Percentiles rank a stretch among this genome's conserved stretches.
These are phyloP conservation scores for Meredithiella fracta DNA, from an alignment of 2,329 filamentous ascomycete species.

Conservation along the genomic window DNA sequence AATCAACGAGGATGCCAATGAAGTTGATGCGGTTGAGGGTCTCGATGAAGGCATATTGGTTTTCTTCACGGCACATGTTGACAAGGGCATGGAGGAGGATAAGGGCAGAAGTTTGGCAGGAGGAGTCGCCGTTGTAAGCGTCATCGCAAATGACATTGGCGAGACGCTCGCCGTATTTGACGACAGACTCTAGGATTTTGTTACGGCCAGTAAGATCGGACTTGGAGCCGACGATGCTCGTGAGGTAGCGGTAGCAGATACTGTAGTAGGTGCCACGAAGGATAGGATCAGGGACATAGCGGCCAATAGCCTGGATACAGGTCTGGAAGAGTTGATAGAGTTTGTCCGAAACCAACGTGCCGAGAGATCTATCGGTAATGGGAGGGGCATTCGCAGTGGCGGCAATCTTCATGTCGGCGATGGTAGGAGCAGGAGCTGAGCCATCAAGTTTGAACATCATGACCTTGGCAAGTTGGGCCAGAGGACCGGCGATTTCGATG, in stretches of 20 bases:
- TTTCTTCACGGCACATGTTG: conserved; percentile 53
- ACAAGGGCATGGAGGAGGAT: conserved; percentile 69
- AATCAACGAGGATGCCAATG: conserved; percentile 76
- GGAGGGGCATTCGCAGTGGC: conserved; percentile 17
- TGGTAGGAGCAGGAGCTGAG: not conserved
- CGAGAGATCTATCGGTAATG: conserved; percentile 24
- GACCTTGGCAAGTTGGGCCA: conserved; percentile 60
- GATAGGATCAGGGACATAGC: conserved; percentile 51
- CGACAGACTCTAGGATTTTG: conserved; percentile 57
- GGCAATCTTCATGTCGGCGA: conserved; percentile 23
- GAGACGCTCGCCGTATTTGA: conserved; percentile 54
- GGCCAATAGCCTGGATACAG: conserved; percentile 62
- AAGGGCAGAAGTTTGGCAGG: conserved; percentile 70
- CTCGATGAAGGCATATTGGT: conserved; percentile 60
- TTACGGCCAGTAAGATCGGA: conserved; percentile 26
- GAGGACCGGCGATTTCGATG: conserved; percentile 52
- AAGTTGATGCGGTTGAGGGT: conserved; percentile 76
- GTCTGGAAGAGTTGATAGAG: conserved; percentile 83
- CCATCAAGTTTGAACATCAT: conserved; percentile 53
- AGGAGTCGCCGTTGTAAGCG: conserved; percentile 67
- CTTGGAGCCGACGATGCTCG: conserved; percentile 42
- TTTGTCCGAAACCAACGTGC: conserved; percentile 72
- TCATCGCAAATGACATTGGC: conserved; percentile 86
- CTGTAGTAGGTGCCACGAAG: conserved; percentile 78
- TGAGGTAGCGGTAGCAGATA: conserved; percentile 75